phyloP scores from a whole-genome alignment of 495 filamentous ascomycete species.

The Podospora pseudoanserina region DNA sequence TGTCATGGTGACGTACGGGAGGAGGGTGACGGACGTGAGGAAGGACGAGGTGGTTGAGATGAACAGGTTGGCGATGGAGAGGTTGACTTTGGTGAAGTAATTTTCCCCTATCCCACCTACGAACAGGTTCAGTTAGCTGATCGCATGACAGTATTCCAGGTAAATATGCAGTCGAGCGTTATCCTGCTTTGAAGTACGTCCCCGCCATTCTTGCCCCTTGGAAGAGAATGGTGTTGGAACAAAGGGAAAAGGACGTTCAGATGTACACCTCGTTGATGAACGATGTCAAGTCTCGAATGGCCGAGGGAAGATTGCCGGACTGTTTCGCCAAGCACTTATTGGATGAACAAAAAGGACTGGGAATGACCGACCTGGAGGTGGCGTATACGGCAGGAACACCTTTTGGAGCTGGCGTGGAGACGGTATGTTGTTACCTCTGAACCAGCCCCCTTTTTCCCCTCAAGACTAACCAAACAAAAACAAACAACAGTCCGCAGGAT shows the following conservation, averaged over 20 bases:
- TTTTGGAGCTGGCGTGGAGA: slow-evolving; percentile 65
- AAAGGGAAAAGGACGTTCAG: slow-evolving; percentile 48
- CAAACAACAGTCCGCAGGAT: slow-evolving; percentile 37
- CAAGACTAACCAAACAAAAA: background rate
- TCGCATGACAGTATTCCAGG: slow-evolving; percentile 45
- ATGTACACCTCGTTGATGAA: slow-evolving; percentile 52
- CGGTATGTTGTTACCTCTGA: slow-evolving; percentile 39
- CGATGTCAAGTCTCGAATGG: slow-evolving; percentile 29
- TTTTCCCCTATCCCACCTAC: background rate
- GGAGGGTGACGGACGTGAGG: slow-evolving; percentile 52
- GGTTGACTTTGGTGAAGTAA: slow-evolving; percentile 54
- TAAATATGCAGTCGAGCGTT: slow-evolving; percentile 55
- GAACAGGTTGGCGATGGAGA: slow-evolving; percentile 54
- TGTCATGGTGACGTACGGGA: slow-evolving; percentile 56
- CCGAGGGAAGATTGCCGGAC: slow-evolving; percentile 37
- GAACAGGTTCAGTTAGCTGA: background rate
- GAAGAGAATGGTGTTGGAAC: slow-evolving; percentile 52
- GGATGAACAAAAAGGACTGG: slow-evolving; percentile 42
- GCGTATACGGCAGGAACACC: slow-evolving; percentile 55
- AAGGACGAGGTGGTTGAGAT: slow-evolving; percentile 50
- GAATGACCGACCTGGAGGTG: slow-evolving; percentile 52
- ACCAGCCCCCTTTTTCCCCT: background rate
- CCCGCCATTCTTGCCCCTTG: slow-evolving; percentile 54
- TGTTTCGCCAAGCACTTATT: slow-evolving; percentile 52
- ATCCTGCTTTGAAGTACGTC: slow-evolving; percentile 52